phyloP scores from a whole-genome alignment of 306 rosid species.

The Rubus idaeus region DNA sequence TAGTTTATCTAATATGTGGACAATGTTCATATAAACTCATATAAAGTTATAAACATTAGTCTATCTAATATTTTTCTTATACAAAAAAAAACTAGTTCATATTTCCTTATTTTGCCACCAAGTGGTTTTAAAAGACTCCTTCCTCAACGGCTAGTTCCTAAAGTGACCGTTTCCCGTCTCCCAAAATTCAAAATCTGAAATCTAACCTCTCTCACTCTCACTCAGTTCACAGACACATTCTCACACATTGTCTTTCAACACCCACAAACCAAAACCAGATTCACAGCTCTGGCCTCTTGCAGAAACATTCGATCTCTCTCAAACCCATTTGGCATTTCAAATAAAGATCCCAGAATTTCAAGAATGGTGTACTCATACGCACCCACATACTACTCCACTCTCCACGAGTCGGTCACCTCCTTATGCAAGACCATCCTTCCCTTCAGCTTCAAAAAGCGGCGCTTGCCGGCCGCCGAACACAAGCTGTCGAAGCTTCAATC shows the following conservation, averaged over 20 bases:
- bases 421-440: slow-evolving; percentile 83
- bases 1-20: no score
- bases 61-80: no score
- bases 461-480: slow-evolving; percentile 51
- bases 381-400: slow-evolving; percentile 81
- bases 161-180: slow-evolving; percentile 49
- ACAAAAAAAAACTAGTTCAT: no score
- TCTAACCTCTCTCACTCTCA: not conserved
- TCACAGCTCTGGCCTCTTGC: slow-evolving; percentile 14
- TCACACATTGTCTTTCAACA: not conserved
- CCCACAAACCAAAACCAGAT: slow-evolving; percentile 16
- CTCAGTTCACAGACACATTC: not conserved
- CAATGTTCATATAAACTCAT: no score
- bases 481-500: slow-evolving; percentile 65
- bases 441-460: slow-evolving; percentile 68
- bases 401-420: slow-evolving; percentile 83
- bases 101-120: slow-evolving; percentile 8
- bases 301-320: slow-evolving; percentile 9
- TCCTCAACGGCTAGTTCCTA: slow-evolving; percentile 57
- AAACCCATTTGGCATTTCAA: not conserved
- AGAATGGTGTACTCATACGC: slow-evolving; percentile 84
- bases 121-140: not conserved
- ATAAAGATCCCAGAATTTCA: slow-evolving; percentile 5
- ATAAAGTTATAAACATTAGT: no score
- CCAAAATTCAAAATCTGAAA: slow-evolving; percentile 41